These are phyloP conservation scores for Sporisorium reilianum DNA, from an alignment of 1,284 basidiomycete species.

Conservation along the genomic window DNA sequence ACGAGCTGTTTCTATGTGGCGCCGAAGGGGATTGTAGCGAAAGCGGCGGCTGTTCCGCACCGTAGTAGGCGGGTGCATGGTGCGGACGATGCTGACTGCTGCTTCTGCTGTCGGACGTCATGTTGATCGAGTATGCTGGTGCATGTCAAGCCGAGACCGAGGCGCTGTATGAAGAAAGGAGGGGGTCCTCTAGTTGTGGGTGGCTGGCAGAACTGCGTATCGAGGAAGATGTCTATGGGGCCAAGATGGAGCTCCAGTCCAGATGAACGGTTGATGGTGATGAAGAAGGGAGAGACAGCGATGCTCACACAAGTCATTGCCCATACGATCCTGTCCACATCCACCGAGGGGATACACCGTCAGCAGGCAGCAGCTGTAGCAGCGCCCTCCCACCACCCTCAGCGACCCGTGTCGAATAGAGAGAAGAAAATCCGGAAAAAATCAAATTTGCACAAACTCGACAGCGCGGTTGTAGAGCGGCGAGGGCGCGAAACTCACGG, in stretches of 20 bases:
- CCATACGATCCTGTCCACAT: neutral
- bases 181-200: neutral
- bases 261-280: neutral
- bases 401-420: too few species aligned
- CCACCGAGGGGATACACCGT: too few species aligned
- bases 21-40: slow-evolving; percentile 23
- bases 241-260: neutral
- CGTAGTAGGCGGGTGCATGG: slow-evolving; percentile 35
- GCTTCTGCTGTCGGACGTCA: slow-evolving; percentile 27
- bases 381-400: too few species aligned
- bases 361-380: too few species aligned
- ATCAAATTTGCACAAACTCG: slow-evolving; percentile 1
- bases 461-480: neutral
- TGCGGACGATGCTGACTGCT: slow-evolving; percentile 40
- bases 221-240: neutral
- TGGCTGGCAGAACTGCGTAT: neutral
- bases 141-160: slow-evolving; percentile 26
- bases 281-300: neutral
- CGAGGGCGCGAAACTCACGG: too few species aligned
- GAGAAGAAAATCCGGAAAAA: slow-evolving; percentile 12
- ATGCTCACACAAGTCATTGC: neutral
- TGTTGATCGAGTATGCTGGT: slow-evolving; percentile 21
- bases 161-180: neutral
- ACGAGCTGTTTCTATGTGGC: slow-evolving; percentile 22
- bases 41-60: slow-evolving; percentile 30